Evolutionary conservation across 2,329 filamentous ascomycete genomes (phyloP), one percentile per base, ranked within the genome.

Genomic region (Metarhizium humberi): DNA sequence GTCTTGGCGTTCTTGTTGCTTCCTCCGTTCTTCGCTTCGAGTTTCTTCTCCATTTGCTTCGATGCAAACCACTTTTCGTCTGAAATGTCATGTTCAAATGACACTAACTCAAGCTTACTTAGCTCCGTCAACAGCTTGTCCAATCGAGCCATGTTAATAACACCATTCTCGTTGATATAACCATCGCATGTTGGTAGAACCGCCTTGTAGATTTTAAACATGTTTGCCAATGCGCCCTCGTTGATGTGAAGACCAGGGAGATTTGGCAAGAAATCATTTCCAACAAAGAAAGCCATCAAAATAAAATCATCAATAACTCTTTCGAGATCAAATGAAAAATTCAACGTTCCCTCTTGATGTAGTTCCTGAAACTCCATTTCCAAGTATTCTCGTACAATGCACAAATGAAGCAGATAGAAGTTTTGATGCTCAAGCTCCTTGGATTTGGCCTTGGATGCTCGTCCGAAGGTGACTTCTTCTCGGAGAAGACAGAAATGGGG

Each of bases 381-480:
- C 64, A 99, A 75, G 67, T 99, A 99, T 73, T 99, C 94, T 67
- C 94, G 85, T 55, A 99, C 94, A 66, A 99, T 94, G 76, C 92
- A 97, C 54, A 99, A 80, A 77, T 99, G 94, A 77, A 99, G 86
- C 53, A 99, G 80, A 69, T 91, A 99, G 74, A 99, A 99, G 68
- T 97, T 99, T 69, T 99, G 95, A 71, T 99, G 94, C 71, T 99
- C 94, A 61, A 99, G 75, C 71, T 99, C 94, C 75, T 95, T 96
- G 46, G 90, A 90, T 73, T 96, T 96, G 62, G 85, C 83, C 71
- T 92, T 88, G 60, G 82, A 88, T 67, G 90, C 84, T 57, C 92
- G 85, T 55, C 94, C 94, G 75, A 99, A 99, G 0, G 92, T 97
- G 59, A 99, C 94, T 72, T 99, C 94, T 71, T 99, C 95, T 72